Evolutionary conservation across 176 grass and related monocot species (phyloP).

Genomic region (Raddia distichophylla): DNA sequence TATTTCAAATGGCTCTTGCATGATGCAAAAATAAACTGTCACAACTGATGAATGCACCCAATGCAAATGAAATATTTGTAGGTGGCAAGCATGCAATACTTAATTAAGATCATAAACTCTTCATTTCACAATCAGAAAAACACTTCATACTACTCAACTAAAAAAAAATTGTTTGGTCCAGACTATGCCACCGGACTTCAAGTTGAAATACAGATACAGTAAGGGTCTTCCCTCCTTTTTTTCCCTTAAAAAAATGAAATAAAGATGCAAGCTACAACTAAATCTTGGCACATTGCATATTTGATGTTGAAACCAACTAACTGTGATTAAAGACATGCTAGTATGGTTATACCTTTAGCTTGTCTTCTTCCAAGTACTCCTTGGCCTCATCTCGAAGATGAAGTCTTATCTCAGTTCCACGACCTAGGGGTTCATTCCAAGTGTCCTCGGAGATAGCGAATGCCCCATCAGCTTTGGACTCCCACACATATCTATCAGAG

Average conservation of each 20-base stretch:
- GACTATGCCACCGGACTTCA: background rate
- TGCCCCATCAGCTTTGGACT: slow-evolving; percentile 93
- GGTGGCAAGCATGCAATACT: background rate
- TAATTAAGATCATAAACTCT: background rate
- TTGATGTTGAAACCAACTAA: background rate
- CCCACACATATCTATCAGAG: slow-evolving; percentile 79
- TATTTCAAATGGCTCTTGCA: background rate
- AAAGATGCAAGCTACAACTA: slow-evolving; percentile 16
- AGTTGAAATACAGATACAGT: background rate
- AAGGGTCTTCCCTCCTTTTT: too few species aligned
- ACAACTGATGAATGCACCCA: background rate
- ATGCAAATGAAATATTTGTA: background rate
- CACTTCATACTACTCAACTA: background rate
- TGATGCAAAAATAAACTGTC: background rate
- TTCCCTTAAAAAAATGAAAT: background rate
- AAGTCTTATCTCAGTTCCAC: slow-evolving; percentile 97
- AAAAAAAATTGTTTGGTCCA: background rate
- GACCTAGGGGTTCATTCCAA: slow-evolving; percentile 90
- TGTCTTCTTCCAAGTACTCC: slow-evolving; percentile 92
- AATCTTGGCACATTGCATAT: background rate
- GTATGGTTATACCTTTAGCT: slow-evolving; percentile 71
- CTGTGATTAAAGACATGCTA: background rate
- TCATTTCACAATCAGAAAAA: background rate
- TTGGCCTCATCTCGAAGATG: slow-evolving; percentile 93
- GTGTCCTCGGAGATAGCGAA: slow-evolving; percentile 96